Conservation (phyloP, 768 basidiomycete species). For the Russula dissimulans region DNA sequence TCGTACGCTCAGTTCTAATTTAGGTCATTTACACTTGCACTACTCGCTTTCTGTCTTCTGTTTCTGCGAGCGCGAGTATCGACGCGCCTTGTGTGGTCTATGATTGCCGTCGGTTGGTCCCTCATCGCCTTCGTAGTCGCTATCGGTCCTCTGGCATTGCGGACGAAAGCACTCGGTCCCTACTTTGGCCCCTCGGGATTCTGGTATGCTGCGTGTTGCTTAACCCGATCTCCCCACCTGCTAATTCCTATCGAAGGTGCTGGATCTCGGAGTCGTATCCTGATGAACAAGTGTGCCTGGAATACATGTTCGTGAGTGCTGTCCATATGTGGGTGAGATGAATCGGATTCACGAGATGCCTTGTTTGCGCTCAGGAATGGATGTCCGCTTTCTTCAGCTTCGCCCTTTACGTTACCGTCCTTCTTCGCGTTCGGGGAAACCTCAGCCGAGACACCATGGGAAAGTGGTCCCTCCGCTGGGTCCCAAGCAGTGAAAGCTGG, state of each 20-base stretch:
- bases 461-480: conserved; percentile 26
- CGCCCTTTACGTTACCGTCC: conserved; percentile 27
- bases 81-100: conserved; percentile 21
- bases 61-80: conserved; percentile 31
- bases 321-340: background rate
- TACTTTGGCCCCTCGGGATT: conserved; percentile 39
- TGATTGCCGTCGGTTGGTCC: conserved; percentile 31
- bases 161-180: conserved; percentile 28
- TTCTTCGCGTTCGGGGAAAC: conserved; percentile 33
- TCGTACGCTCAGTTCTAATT: conserved; percentile 18
- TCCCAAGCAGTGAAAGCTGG: conserved; percentile 27
- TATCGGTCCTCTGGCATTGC: conserved; percentile 32
- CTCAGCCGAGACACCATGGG: conserved; percentile 23
- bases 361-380: conserved; percentile 26
- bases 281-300: conserved; percentile 30
- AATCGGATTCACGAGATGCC: background rate
- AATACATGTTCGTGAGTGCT: conserved; percentile 37
- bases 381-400: conserved; percentile 27
- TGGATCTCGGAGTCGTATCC: conserved; percentile 39
- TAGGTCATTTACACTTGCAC: conserved; percentile 28
- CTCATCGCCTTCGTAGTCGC: conserved; percentile 27
- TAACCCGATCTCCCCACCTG: background rate
- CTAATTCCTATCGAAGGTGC: conserved; percentile 26
- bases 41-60: conserved; percentile 31
- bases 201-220: conserved; percentile 27